phyloP scores from a whole-genome alignment of 768 basidiomycete genomes.

The Leccinellum albellum region DNA sequence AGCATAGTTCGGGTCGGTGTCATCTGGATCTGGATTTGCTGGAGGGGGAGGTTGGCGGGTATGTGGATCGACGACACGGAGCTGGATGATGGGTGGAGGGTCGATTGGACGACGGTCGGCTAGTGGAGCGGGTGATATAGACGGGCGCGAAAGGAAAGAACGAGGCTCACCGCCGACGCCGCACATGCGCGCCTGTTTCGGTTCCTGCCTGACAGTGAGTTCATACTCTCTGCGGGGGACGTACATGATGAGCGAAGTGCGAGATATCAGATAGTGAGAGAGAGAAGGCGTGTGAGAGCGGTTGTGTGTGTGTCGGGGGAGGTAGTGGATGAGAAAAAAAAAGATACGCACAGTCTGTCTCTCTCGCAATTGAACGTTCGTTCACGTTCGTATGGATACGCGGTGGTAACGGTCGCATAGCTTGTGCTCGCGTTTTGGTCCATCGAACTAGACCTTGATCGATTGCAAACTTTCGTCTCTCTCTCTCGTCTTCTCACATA shows the following conservation, averaged over 20 bases:
- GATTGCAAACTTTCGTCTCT: no score
- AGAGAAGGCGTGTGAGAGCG: conserved; percentile 5
- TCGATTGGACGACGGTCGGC: conserved; percentile 96
- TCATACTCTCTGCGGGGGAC: conserved; percentile 68
- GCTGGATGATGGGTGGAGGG: conserved; percentile 94
- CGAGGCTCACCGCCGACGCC: conserved; percentile 78
- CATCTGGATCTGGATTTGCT: conserved; percentile 30
- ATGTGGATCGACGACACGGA: conserved; percentile 75
- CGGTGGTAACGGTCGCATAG: no score
- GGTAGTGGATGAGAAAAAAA: conserved; percentile 5
- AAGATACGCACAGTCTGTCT: conserved; percentile 33
- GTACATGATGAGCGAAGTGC: conserved; percentile 7
- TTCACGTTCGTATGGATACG: no score
- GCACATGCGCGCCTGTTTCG: conserved; percentile 89
- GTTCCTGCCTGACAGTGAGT: conserved; percentile 83
- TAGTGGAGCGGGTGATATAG: conserved; percentile 25
- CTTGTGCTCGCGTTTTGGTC: no score
- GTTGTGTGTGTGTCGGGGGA: neutral
- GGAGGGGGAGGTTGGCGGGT: conserved; percentile 30
- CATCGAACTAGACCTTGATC: no score
- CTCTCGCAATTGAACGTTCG: no score
- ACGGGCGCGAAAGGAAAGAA: conserved; percentile 7
- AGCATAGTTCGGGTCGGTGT: conserved; percentile 40
- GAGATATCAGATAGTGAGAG: neutral
- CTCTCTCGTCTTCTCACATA: no score